A percentile compares a stretch with the other conserved stretches of the same genome.
Conservation (phyloP, 208 protist genomes). For the Crithidia brevicula region DNA sequence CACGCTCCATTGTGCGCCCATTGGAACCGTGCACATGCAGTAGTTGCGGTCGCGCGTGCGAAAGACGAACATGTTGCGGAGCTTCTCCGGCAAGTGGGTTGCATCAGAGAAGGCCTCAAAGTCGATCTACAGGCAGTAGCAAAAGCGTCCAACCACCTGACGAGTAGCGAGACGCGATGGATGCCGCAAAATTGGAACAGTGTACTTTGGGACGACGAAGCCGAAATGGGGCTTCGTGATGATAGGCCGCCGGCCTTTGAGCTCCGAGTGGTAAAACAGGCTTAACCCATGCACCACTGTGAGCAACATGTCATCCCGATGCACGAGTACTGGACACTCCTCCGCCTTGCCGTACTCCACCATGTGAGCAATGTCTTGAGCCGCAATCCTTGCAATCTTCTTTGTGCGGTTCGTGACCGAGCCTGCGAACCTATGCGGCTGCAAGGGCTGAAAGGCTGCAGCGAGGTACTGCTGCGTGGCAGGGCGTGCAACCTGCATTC, state of each 20-base stretch:
- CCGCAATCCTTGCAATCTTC: not conserved
- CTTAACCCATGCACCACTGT: not conserved
- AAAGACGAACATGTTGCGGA: conserved; percentile 35
- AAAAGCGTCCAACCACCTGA: conserved; percentile 11
- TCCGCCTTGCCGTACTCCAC: not conserved
- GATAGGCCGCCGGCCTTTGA: not conserved
- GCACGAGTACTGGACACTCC: not conserved
- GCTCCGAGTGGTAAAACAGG: not conserved
- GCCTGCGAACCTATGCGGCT: not conserved
- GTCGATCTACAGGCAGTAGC: conserved; percentile 37
- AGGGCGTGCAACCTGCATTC: not conserved
- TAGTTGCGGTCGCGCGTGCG: conserved; percentile 8
- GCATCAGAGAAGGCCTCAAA: conserved; percentile 49
- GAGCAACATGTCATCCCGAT: not conserved
- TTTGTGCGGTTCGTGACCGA: not conserved
- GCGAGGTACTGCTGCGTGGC: not conserved
- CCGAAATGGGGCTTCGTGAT: not conserved
- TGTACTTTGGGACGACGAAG: not conserved
- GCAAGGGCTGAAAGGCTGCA: not conserved
- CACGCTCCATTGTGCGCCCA: conserved; percentile 36
- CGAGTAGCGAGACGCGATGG: conserved; percentile 18
- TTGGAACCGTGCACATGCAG: conserved; percentile 28
- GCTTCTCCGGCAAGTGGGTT: conserved; percentile 21
- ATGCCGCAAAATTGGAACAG: not conserved
- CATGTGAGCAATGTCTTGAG: not conserved